phyloP scores from a whole-genome alignment of 2,329 filamentous ascomycete species.

The Malbranchea cinnamomea region DNA sequence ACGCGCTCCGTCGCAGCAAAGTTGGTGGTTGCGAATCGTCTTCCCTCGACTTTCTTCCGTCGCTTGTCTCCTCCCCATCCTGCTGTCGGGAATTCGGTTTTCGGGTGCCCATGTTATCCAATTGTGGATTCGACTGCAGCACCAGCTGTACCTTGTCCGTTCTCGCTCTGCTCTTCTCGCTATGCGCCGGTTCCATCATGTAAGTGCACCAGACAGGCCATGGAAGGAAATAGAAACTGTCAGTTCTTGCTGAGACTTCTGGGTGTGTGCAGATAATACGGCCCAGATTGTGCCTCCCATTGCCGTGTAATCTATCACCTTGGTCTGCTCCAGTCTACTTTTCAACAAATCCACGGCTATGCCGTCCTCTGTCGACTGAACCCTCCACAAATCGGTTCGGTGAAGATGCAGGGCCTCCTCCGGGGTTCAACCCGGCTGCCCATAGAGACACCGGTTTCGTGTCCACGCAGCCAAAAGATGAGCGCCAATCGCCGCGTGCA shows the following conservation, averaged over 20 bases:
- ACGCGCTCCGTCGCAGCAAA: neutral
- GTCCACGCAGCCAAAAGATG: conserved; percentile 10
- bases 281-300: conserved; percentile 11
- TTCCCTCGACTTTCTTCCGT: too few relatives aligned
- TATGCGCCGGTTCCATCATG: conserved; percentile 8
- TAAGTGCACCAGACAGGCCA: conserved; percentile 5
- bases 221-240: too few relatives aligned
- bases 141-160: conserved; percentile 6
- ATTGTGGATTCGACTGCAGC: conserved; percentile 6
- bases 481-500: conserved; percentile 6
- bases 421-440: conserved; percentile 10
- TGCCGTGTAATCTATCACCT: conserved; percentile 12
- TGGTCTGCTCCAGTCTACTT: conserved; percentile 11
- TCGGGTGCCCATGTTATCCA: conserved; percentile 8
- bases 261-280: conserved; percentile 6
- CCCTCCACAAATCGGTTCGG: conserved; percentile 10
- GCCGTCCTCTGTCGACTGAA: conserved; percentile 19
- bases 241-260: too few relatives aligned
- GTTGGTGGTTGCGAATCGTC: too few relatives aligned
- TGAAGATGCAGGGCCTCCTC: conserved; percentile 7
- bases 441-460: conserved; percentile 9
- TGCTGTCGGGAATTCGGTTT: neutral
- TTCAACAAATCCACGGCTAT: conserved; percentile 4
- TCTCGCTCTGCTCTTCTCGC: conserved; percentile 1
- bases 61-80: neutral